These are phyloP conservation scores for Metschnikowia santaceciliae DNA, from an alignment of 805 yeast genomes.

Conservation along the genomic window DNA sequence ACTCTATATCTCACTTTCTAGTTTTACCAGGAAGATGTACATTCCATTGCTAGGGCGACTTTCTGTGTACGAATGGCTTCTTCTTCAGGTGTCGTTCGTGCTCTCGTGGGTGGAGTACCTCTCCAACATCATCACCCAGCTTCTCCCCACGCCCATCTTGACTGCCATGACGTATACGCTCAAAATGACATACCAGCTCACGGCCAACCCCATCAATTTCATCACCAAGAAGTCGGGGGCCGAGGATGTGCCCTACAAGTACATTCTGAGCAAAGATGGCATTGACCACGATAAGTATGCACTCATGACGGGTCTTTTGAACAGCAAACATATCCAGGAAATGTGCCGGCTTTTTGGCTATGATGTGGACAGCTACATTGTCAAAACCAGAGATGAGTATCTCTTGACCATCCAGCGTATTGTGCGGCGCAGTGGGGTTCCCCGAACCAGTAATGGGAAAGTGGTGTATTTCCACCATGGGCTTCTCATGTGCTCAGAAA, in stretches of 20 bases:
- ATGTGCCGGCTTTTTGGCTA: constrained; percentile 70
- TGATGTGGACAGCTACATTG: constrained; percentile 69
- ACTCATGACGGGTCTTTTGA: constrained; percentile 36
- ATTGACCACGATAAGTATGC: constrained; percentile 23
- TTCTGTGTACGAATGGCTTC: constrained; percentile 46
- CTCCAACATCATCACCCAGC: constrained; percentile 39
- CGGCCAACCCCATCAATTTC: constrained; percentile 26
- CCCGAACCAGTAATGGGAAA: constrained; percentile 22
- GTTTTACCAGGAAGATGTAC: constrained; percentile 6
- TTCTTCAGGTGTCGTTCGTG: constrained; percentile 40
- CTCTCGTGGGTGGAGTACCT: constrained; percentile 50
- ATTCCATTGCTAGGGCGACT: constrained; percentile 34
- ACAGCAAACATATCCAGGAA: constrained; percentile 54
- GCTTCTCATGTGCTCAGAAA: constrained; percentile 79
- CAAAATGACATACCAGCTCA: constrained; percentile 24
- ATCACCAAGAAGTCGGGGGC: constrained; percentile 13
- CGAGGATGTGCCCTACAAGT: constrained; percentile 19
- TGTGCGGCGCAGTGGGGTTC: constrained; percentile 23
- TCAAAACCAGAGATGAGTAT: constrained; percentile 73
- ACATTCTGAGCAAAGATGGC: constrained; percentile 18
- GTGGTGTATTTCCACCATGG: constrained; percentile 91
- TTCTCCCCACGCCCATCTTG: constrained; percentile 44
- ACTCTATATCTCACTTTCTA: too few species aligned
- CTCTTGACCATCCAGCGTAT: constrained; percentile 72
- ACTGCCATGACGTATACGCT: constrained; percentile 30